Conservation (phyloP, 1,139 yeast genomes). For the Hyphopichia burtonii region DNA sequence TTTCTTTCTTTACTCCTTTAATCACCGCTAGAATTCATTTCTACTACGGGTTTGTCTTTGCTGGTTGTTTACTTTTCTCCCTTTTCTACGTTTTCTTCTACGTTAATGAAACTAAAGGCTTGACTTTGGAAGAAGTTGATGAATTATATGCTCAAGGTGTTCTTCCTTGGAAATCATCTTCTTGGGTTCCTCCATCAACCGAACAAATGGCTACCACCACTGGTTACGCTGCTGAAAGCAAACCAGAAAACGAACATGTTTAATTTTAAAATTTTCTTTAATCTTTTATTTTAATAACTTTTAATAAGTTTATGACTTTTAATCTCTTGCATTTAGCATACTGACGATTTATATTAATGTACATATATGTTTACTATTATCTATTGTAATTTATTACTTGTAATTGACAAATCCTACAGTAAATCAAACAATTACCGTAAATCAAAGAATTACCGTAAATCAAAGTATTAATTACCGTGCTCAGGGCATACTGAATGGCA, state of each 20-base stretch:
- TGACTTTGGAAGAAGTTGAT: constrained; percentile 63
- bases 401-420: too few relatives aligned
- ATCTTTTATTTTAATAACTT: too few relatives aligned
- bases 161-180: constrained; percentile 46
- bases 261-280: background rate
- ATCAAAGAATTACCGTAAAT: too few relatives aligned
- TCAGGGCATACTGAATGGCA: too few relatives aligned
- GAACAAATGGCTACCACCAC: constrained; percentile 24
- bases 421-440: too few relatives aligned
- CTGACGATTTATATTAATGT: background rate
- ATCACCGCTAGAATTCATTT: constrained; percentile 45
- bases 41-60: constrained; percentile 73
- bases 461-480: too few relatives aligned
- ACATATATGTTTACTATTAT: background rate
- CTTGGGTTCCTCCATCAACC: constrained; percentile 44
- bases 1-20: constrained; percentile 75
- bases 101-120: constrained; percentile 63
- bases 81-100: constrained; percentile 52
- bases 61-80: constrained; percentile 64
- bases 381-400: too few relatives aligned
- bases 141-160: constrained; percentile 50
- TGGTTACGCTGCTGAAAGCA: constrained; percentile 27
- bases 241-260: constrained; percentile 18
- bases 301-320: too few relatives aligned
- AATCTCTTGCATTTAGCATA: background rate